A percentile compares a stretch with the other conserved stretches of the same genome.
These are phyloP conservation scores for Phytopythium ostracodes DNA, from an alignment of 352 stramenopile species.

Conservation along the genomic window DNA sequence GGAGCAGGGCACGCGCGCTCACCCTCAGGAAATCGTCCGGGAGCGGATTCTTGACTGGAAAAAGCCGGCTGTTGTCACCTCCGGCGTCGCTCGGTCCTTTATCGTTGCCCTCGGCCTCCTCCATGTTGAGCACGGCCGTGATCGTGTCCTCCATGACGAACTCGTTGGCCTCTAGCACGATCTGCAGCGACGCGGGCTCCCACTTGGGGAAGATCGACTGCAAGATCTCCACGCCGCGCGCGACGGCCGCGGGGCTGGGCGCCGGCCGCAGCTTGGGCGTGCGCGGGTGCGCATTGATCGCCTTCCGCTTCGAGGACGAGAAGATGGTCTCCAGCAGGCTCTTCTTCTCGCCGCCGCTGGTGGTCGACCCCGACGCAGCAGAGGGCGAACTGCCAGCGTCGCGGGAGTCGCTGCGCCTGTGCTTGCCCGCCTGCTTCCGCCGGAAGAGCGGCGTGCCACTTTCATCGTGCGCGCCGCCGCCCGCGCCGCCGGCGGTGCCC, in stretches of 20 bases:
- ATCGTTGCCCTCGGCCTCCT: constrained; percentile 40
- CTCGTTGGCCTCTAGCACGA: constrained; percentile 69
- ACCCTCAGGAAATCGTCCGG: constrained; percentile 79
- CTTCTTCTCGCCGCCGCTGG: constrained; percentile 20
- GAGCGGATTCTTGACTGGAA: constrained; percentile 67
- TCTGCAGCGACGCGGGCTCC: constrained; percentile 57
- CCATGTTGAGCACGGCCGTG: constrained; percentile 71
- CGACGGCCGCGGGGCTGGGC: constrained; percentile 45
- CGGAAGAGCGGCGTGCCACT: constrained; percentile 3
- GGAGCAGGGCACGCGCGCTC: constrained; percentile 1
- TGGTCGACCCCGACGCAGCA: not conserved
- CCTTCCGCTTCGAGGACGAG: constrained; percentile 43
- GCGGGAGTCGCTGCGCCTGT: not conserved
- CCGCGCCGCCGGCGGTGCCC: constrained; percentile 3
- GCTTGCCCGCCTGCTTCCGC: not conserved
- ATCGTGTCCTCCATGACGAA: constrained; percentile 85
- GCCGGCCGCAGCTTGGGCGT: constrained; percentile 9
- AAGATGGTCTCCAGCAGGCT: constrained; percentile 47
- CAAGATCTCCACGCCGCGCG: constrained; percentile 64
- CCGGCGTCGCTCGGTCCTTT: not conserved
- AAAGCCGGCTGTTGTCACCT: constrained; percentile 12
- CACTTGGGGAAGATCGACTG: constrained; percentile 82
- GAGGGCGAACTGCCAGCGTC: not conserved
- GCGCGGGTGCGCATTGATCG: constrained; percentile 13
- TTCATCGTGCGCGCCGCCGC: not conserved